These are phyloP conservation scores for Hypocrella siamensis DNA, from an alignment of 2,329 filamentous ascomycete genomes.

Conservation along the genomic window DNA sequence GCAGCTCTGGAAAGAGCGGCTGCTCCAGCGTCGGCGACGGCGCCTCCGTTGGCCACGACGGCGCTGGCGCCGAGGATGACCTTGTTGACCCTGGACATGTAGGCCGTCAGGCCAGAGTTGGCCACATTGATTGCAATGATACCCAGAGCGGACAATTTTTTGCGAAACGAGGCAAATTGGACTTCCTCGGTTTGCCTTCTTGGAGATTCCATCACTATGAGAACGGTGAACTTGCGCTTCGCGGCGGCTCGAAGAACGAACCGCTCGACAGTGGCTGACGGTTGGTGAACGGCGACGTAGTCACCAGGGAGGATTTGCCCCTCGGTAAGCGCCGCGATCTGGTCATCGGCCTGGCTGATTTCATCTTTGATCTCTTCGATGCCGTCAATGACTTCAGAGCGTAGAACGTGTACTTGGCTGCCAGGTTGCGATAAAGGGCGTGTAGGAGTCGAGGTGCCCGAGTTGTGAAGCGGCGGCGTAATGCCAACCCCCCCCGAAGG, in stretches of 20 bases:
- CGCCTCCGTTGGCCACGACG: conserved; percentile 75
- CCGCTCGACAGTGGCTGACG: conserved; percentile 72
- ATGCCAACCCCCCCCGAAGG: conserved; percentile 23
- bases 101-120: conserved; percentile 74
- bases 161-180: conserved; percentile 45
- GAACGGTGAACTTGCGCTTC: conserved; percentile 82
- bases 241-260: conserved; percentile 78
- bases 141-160: conserved; percentile 61
- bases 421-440: conserved; percentile 20
- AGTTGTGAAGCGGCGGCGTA: conserved; percentile 30
- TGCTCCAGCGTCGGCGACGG: conserved; percentile 74
- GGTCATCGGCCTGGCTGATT: conserved; percentile 80
- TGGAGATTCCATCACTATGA: conserved; percentile 55
- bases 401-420: conserved; percentile 50
- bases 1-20: conserved; percentile 73
- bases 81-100: conserved; percentile 93
- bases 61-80: conserved; percentile 81
- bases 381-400: conserved; percentile 81
- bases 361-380: conserved; percentile 96
- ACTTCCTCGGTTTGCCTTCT: conserved; percentile 20
- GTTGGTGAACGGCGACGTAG: conserved; percentile 77
- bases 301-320: conserved; percentile 91
- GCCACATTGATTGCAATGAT: conserved; percentile 73
- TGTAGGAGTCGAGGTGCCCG: conserved; percentile 33
- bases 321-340: conserved; percentile 76